Percentiles rank a stretch among this genome's conserved stretches.
Evolutionary conservation across 805 yeast genomes (phyloP).

Genomic region (Hyphopichia homilentoma): DNA sequence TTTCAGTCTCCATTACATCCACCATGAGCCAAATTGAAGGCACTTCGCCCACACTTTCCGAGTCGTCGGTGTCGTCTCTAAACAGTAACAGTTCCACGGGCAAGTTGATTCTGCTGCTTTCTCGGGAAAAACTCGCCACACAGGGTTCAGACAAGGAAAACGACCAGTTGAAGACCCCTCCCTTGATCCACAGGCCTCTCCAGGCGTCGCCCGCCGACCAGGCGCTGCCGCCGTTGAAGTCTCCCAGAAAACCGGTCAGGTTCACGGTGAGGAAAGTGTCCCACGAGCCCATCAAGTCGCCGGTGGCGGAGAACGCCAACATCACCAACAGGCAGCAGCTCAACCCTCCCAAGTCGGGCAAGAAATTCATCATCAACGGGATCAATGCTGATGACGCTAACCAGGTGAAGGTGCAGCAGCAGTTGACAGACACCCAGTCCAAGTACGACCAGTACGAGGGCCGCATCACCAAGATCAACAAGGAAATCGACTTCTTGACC

Average conservation of each 20-base stretch:
- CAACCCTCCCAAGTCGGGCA: too few relatives aligned
- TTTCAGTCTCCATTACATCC: too few relatives aligned
- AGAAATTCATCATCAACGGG: neutral
- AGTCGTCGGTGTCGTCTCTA: constrained; percentile 21
- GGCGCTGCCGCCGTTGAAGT: neutral
- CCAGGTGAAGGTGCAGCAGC: constrained; percentile 7
- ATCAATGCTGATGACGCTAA: neutral
- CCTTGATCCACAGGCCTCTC: too few relatives aligned
- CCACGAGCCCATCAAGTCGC: constrained; percentile 20
- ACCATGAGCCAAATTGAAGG: too few relatives aligned
- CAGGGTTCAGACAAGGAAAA: neutral
- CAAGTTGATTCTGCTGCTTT: constrained; percentile 16
- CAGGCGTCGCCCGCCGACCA: neutral
- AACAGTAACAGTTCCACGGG: constrained; percentile 20
- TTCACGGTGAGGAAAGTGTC: constrained; percentile 33
- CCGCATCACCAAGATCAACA: constrained; percentile 33
- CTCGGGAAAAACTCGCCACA: constrained; percentile 8
- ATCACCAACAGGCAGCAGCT: neutral
- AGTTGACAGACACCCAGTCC: constrained; percentile 23
- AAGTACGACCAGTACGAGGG: constrained; percentile 31
- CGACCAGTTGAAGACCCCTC: neutral
- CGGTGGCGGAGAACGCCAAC: constrained; percentile 5
- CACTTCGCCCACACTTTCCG: too few relatives aligned
- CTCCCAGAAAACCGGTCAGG: constrained; percentile 20
- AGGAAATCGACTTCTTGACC: constrained; percentile 35